Evolutionary conservation across 345 rosid species (phyloP).

Genomic region (Laguncularia racemosa): DNA sequence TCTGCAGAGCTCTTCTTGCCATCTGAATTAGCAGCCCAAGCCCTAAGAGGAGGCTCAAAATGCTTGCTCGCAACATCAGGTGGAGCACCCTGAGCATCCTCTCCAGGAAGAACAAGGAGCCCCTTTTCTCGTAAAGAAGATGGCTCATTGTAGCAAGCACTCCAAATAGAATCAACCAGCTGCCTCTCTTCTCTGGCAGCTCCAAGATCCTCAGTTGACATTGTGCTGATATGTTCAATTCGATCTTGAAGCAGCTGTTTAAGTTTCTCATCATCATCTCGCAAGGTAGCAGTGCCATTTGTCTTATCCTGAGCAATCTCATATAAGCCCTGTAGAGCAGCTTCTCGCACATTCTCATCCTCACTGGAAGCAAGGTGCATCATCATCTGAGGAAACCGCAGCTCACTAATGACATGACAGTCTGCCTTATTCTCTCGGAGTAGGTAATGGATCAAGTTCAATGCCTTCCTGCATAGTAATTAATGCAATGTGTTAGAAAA

Average conservation of each 20-base stretch:
- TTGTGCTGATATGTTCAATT: constrained; percentile 41
- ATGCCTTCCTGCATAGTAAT: constrained; percentile 63
- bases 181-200: constrained; percentile 82
- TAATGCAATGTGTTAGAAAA: neutral
- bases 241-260: constrained; percentile 68
- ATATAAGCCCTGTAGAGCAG: constrained; percentile 65
- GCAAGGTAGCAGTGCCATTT: constrained; percentile 20
- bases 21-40: constrained; percentile 45
- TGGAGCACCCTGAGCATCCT: constrained; percentile 36
- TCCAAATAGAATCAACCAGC: constrained; percentile 77
- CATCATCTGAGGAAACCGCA: constrained; percentile 76
- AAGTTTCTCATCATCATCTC: constrained; percentile 46
- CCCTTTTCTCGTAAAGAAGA: constrained; percentile 62
- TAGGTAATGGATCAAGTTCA: constrained; percentile 81
- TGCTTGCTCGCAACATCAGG: constrained; percentile 70
- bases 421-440: constrained; percentile 69
- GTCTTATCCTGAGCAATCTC: constrained; percentile 50
- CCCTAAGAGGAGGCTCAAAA: constrained; percentile 79
- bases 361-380: constrained; percentile 77
- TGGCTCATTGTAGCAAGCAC: constrained; percentile 56
- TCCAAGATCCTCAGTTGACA: constrained; percentile 74
- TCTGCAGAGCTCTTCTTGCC: constrained; percentile 23
- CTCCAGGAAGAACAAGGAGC: constrained; percentile 70
- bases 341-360: constrained; percentile 72
- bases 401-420: constrained; percentile 46